Conservation (phyloP, 2,329 filamentous ascomycete genomes). For the Aspergillus candidus region DNA sequence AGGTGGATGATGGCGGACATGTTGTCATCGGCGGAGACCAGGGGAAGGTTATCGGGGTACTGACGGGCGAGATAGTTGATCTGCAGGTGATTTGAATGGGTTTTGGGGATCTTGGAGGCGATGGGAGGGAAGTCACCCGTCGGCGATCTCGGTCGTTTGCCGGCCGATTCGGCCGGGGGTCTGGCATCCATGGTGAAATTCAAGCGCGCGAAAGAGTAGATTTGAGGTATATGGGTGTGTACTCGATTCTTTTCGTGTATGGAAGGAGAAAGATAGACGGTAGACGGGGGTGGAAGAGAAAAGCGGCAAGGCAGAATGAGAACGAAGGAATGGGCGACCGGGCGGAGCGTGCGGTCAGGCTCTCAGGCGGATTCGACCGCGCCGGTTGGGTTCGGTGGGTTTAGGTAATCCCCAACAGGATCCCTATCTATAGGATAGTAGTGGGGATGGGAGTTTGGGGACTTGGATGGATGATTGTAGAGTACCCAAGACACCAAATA, state of each 20-base stretch:
- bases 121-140: slow-evolving; percentile 34
- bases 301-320: background rate
- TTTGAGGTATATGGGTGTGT: background rate
- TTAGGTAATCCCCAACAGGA: slow-evolving; percentile 12
- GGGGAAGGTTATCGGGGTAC: slow-evolving; percentile 55
- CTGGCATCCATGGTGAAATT: slow-evolving; percentile 29
- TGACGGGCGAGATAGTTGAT: slow-evolving; percentile 64
- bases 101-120: slow-evolving; percentile 50
- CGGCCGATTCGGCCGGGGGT: slow-evolving; percentile 32
- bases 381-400: slow-evolving; percentile 6
- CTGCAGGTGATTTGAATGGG: slow-evolving; percentile 53
- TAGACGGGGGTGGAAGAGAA: background rate
- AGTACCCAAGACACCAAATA: slow-evolving; percentile 1
- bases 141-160: slow-evolving; percentile 43
- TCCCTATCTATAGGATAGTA: too few species aligned
- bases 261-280: background rate
- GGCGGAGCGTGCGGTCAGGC: slow-evolving; percentile 14
- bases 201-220: background rate
- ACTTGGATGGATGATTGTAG: background rate
- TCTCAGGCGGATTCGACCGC: slow-evolving; percentile 16
- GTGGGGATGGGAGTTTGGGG: too few species aligned
- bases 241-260: too few species aligned
- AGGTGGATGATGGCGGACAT: slow-evolving; percentile 67
- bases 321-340: slow-evolving; percentile 11
- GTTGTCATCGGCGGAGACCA: slow-evolving; percentile 60